phyloP scores from a whole-genome alignment of 352 stramenopile genomes.

The Globisporangium splendens region DNA sequence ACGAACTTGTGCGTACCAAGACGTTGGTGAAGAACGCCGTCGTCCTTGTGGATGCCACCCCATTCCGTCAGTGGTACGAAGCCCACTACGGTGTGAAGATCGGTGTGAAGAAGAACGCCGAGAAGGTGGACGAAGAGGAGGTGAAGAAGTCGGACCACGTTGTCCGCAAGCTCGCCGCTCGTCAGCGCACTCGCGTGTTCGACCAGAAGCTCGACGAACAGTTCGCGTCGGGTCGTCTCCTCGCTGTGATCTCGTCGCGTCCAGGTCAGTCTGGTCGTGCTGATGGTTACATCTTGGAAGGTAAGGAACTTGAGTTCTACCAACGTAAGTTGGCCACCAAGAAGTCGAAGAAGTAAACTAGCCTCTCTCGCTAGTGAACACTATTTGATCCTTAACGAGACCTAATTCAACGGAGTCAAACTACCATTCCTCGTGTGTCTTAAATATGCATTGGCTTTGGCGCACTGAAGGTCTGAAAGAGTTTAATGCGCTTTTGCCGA shows the following conservation, averaged over 20 bases:
- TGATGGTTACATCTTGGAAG: constrained; percentile 99
- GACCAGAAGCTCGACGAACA: constrained; percentile 96
- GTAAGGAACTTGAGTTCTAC: constrained; percentile 99
- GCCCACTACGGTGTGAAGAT: constrained; percentile 97
- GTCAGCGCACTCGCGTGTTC: constrained; percentile 91
- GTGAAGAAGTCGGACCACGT: constrained; percentile 94
- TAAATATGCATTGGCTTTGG: no score
- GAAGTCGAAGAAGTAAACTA: constrained; percentile 96
- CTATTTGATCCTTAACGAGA: constrained; percentile 9
- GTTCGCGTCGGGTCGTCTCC: constrained; percentile 95
- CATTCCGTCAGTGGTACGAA: constrained; percentile 99
- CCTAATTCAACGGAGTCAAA: constrained; percentile 16
- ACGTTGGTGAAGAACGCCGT: constrained; percentile 99
- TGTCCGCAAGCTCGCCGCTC: constrained; percentile 90
- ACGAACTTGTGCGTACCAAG: constrained; percentile 99
- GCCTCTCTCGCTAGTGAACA: constrained; percentile 3
- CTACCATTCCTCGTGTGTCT: constrained; percentile 3
- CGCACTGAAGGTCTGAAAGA: no score
- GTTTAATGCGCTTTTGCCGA: no score
- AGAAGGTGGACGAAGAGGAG: constrained; percentile 79
- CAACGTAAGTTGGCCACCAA: constrained; percentile 97
- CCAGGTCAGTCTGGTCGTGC: constrained; percentile 97
- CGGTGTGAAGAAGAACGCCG: constrained; percentile 83
- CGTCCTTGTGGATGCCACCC: constrained; percentile 97
- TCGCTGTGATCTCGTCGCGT: constrained; percentile 96